Conservation (phyloP, 148 eudicot genomes). For the Beta vulgaris region DNA sequence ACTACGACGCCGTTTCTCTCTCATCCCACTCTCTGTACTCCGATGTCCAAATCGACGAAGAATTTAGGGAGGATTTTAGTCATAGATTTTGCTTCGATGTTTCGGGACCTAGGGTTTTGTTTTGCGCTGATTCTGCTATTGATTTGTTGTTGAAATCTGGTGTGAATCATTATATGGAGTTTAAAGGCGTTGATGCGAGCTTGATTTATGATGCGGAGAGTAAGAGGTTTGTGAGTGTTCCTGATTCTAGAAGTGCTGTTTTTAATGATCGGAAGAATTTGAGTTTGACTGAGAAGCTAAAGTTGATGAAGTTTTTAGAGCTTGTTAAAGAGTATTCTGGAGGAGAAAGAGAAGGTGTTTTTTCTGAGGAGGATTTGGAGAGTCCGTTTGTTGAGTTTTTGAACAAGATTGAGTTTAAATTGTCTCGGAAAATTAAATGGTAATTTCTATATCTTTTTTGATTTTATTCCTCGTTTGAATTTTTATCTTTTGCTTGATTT, state of each 20-base stretch:
- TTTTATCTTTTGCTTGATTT: not conserved
- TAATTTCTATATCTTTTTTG: slow-evolving; percentile 32
- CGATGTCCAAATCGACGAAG: slow-evolving; percentile 31
- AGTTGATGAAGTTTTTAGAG: slow-evolving; percentile 62
- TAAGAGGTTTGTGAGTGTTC: slow-evolving; percentile 48
- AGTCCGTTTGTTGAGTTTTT: slow-evolving; percentile 63
- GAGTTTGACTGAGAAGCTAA: slow-evolving; percentile 49
- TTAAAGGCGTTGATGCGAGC: slow-evolving; percentile 60
- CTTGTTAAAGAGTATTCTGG: slow-evolving; percentile 53
- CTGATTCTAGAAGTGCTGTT: slow-evolving; percentile 65
- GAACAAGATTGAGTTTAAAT: slow-evolving; percentile 14
- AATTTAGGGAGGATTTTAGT: slow-evolving; percentile 19
- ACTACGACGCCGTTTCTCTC: slow-evolving; percentile 26
- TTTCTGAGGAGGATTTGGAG: slow-evolving; percentile 69
- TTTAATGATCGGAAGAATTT: slow-evolving; percentile 55
- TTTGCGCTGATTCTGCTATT: slow-evolving; percentile 59
- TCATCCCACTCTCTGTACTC: slow-evolving; percentile 40
- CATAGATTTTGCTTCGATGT: slow-evolving; percentile 49
- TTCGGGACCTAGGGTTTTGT: slow-evolving; percentile 78
- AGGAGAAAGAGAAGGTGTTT: slow-evolving; percentile 27
- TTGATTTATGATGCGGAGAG: slow-evolving; percentile 39
- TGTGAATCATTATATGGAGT: slow-evolving; percentile 66
- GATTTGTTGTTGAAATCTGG: slow-evolving; percentile 60
- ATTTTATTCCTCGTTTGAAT: no score
- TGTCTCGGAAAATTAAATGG: slow-evolving; percentile 67